These are phyloP conservation scores for Sporothrix globosa DNA, from an alignment of 2,329 filamentous ascomycete species.

Conservation along the genomic window DNA sequence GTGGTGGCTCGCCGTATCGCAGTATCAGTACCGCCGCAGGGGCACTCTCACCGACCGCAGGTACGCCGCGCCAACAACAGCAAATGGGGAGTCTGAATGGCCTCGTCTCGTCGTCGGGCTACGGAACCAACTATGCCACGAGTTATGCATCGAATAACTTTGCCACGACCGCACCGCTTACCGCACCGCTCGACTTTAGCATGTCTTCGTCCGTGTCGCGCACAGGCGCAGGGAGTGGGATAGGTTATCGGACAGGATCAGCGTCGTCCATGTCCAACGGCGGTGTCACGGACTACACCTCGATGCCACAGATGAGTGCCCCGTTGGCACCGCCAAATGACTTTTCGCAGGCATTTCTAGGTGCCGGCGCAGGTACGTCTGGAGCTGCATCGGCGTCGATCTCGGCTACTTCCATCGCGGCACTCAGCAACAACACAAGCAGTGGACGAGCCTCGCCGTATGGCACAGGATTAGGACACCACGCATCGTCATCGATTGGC, in stretches of 20 bases:
- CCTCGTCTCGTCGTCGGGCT: constrained; percentile 43
- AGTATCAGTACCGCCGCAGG: constrained; percentile 36
- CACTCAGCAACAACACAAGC: constrained; percentile 16
- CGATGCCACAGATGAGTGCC: constrained; percentile 58
- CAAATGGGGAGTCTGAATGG: constrained; percentile 34
- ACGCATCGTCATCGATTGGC: constrained; percentile 35
- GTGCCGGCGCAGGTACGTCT: constrained; percentile 27
- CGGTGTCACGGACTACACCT: constrained; percentile 51
- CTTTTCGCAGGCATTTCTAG: constrained; percentile 55
- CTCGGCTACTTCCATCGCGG: constrained; percentile 29
- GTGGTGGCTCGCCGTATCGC: constrained; percentile 45
- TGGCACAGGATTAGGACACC: constrained; percentile 38
- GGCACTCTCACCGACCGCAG: neutral
- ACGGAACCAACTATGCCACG: constrained; percentile 47
- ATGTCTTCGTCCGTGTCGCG: constrained; percentile 49
- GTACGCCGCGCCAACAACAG: constrained; percentile 19
- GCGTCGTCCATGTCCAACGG: constrained; percentile 44
- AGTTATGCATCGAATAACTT: constrained; percentile 39
- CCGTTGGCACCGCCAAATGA: constrained; percentile 58
- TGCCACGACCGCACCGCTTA: constrained; percentile 58
- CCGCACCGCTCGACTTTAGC: constrained; percentile 58
- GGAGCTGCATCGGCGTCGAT: constrained; percentile 39
- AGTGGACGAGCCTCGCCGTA: constrained; percentile 52
- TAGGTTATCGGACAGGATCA: constrained; percentile 40
- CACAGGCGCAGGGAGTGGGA: neutral